Conservation (phyloP, 2,329 filamentous ascomycete species). For the Cladosporium oxysporum region DNA sequence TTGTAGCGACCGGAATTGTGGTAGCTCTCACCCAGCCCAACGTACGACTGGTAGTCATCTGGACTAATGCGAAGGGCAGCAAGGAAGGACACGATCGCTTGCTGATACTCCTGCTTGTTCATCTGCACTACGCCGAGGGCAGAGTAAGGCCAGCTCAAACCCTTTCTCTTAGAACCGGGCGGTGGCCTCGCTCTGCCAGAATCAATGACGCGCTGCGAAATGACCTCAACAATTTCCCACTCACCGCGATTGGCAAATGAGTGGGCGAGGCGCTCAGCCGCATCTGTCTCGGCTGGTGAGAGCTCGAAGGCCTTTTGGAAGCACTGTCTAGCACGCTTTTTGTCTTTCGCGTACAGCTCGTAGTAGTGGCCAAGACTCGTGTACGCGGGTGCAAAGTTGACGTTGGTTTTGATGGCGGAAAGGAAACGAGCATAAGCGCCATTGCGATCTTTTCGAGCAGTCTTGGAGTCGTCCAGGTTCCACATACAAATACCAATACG, state of each 20-base stretch:
- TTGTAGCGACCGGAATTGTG: conserved; percentile 91
- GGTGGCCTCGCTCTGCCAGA: conserved; percentile 90
- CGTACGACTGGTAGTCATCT: conserved; percentile 90
- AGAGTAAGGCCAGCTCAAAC: conserved; percentile 93
- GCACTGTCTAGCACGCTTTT: conserved; percentile 81
- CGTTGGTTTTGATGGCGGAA: conserved; percentile 78
- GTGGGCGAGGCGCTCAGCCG: conserved; percentile 81
- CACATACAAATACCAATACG: conserved; percentile 84
- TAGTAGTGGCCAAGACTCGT: conserved; percentile 90
- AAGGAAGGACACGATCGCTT: conserved; percentile 89
- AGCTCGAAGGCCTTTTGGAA: conserved; percentile 97
- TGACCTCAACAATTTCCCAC: conserved; percentile 94
- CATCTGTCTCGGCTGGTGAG: conserved; percentile 79
- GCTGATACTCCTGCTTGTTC: conserved; percentile 87
- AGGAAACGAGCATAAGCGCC: conserved; percentile 85
- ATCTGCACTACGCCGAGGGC: conserved; percentile 91
- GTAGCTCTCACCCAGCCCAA: conserved; percentile 96
- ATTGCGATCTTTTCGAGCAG: conserved; percentile 75
- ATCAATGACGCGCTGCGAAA: conserved; percentile 86
- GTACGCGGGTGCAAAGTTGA: conserved; percentile 87
- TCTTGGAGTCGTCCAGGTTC: conserved; percentile 73
- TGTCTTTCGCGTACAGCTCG: conserved; percentile 85
- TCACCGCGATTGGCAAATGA: conserved; percentile 88
- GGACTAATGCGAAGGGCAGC: conserved; percentile 81
- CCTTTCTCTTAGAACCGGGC: conserved; percentile 89